Base-by-base conservation (phyloP, 371 early-diverging fungal species). In the Lichtheimia hyalospora region DNA sequence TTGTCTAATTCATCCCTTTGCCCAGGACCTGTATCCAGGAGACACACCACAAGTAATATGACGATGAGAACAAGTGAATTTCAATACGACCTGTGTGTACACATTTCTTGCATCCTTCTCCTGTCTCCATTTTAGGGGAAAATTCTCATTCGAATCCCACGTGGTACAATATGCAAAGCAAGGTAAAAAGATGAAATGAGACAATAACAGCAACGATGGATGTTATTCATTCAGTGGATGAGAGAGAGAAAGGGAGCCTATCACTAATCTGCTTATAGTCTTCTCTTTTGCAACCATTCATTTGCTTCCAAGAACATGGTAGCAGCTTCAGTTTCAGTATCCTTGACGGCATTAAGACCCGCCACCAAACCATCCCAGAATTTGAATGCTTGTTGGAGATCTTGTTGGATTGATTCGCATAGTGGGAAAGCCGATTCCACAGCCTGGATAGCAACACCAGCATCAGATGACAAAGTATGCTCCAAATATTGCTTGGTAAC, bases 291-390 rank as follows among this genome's bases (percentile, higher is more conserved):
- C 23, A 83, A 59, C 83, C 83, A 83, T 56, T 68, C 57, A 61
- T 83, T 62, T 8, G 83, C 79, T n/a, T 74, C 69, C 15, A 57
- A 23, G 61, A 81, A 83, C 74, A 74, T 74, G 6, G 57, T 34
- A 46, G 70, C 62, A 8, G 49, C 58, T 5, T 64, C 63, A 15
- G 60, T 57, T 24, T 63, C 57, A 2, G 66, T 54, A 16, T 74
- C 71, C 6, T 63, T 62, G 39, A 81, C 58, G 20, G 64, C 49
- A 23, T 68, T 62, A 27, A 74, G 55, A 8, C 73, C 79, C 21
- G 57, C 41, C 42, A 75, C 53, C 20, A 84, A 60, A 3, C 72
- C 70, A 25, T 75, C 69, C 86, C 86, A 86, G 61, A 86, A 83
- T 10, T 60, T 58, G 61, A 84, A 78, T 0, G 79, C 84, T 16